These are phyloP conservation scores for Sugiyamaella xylanicola DNA, from an alignment of 1,139 yeast species.

Conservation along the genomic window DNA sequence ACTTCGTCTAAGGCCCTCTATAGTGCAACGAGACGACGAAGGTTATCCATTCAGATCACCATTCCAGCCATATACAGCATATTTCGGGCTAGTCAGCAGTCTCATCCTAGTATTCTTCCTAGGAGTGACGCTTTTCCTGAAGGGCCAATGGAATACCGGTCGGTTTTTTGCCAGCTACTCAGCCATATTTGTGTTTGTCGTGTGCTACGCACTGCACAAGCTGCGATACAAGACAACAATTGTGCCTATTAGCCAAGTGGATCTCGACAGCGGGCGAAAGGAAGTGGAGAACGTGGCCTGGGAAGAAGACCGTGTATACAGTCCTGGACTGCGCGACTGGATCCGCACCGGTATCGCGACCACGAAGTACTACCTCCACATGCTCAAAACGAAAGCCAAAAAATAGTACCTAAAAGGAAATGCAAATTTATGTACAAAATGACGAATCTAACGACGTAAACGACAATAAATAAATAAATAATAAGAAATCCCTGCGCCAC, in stretches of 20 bases:
- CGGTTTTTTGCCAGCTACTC: constrained; percentile 72
- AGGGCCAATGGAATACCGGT: constrained; percentile 62
- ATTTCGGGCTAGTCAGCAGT: constrained; percentile 63
- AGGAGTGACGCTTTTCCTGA: constrained; percentile 68
- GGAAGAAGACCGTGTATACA: constrained; percentile 44
- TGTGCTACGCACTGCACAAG: constrained; percentile 60
- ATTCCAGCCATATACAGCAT: constrained; percentile 74
- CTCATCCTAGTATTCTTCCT: constrained; percentile 57
- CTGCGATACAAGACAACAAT: constrained; percentile 54
- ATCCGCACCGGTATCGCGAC: constrained; percentile 17
- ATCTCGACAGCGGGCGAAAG: constrained; percentile 76
- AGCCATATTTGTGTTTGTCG: constrained; percentile 56
- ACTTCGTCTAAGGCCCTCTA: constrained; percentile 51
- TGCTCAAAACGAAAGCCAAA: background rate
- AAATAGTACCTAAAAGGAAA: background rate
- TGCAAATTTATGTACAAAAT: constrained; percentile 6
- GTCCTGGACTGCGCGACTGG: constrained; percentile 23
- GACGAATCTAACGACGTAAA: constrained; percentile 4
- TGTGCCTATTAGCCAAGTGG: constrained; percentile 66
- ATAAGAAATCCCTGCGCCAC: background rate
- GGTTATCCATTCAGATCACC: constrained; percentile 74
- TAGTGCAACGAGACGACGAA: constrained; percentile 37
- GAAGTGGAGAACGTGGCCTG: constrained; percentile 51
- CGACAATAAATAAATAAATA: constrained; percentile 7
- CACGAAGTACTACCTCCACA: constrained; percentile 12